Evolutionary conservation across 106 monocot genomes (phyloP).

Genomic region (Acanthochlamys bracteata): DNA sequence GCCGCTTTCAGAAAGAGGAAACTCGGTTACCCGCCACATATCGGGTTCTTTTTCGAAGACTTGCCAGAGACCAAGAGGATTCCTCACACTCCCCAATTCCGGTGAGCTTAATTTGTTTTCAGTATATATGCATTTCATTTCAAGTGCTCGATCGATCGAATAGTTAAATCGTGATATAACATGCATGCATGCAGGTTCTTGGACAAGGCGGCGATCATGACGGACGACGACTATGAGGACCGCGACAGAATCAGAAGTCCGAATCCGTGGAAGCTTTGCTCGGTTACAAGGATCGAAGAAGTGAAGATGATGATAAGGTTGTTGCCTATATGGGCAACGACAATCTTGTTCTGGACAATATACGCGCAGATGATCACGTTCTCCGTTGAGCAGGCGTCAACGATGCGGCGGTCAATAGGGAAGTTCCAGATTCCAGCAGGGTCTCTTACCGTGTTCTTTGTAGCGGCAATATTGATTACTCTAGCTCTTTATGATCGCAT

Average conservation of each 20-base stretch:
- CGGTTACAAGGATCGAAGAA: conserved; percentile 67
- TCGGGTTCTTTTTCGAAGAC: conserved; percentile 34
- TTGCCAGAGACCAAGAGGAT: conserved; percentile 20
- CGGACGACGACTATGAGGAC: conserved; percentile 23
- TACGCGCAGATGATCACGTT: conserved; percentile 93
- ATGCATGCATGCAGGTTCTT: conserved; percentile 24
- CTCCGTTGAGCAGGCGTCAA: conserved; percentile 79
- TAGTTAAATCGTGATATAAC: too few relatives aligned
- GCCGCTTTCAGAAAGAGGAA: conserved; percentile 46
- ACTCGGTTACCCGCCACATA: conserved; percentile 11
- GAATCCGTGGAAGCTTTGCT: conserved; percentile 57
- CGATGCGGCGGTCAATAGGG: conserved; percentile 49
- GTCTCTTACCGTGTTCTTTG: conserved; percentile 66
- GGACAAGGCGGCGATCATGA: conserved; percentile 58
- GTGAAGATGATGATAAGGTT: conserved; percentile 85
- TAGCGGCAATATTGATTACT: conserved; percentile 52
- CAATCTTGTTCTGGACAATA: conserved; percentile 79
- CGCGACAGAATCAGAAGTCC: background rate
- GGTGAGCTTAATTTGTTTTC: too few relatives aligned
- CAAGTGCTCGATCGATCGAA: too few relatives aligned
- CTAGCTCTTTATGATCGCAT: conserved; percentile 54
- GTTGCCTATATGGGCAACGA: conserved; percentile 79
- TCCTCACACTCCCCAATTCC: conserved; percentile 42
- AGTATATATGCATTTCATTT: too few relatives aligned
- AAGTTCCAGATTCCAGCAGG: conserved; percentile 67